phyloP scores from a whole-genome alignment of 1,139 yeast species.

The Pichia sp. region DNA sequence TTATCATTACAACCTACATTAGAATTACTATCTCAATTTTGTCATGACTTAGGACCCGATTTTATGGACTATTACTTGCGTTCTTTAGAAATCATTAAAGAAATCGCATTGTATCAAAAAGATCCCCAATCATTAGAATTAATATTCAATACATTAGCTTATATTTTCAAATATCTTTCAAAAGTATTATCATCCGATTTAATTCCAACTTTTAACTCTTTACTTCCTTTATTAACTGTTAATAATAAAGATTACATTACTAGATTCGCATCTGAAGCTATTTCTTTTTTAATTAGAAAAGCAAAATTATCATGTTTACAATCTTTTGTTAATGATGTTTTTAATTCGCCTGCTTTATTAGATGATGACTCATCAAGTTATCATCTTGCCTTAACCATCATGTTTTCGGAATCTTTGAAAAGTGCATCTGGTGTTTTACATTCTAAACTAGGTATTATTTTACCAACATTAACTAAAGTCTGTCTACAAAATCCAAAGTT shows the following conservation, averaged over 20 bases:
- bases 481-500: constrained; percentile 29
- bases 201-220: constrained; percentile 56
- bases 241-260: constrained; percentile 57
- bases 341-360: constrained; percentile 27
- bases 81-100: constrained; percentile 47
- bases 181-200: constrained; percentile 57
- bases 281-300: constrained; percentile 77
- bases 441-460: constrained; percentile 54
- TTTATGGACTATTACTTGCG: constrained; percentile 63
- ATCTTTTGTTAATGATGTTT: constrained; percentile 44
- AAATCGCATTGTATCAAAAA: constrained; percentile 44
- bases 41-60: constrained; percentile 91
- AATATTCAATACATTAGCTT: constrained; percentile 81
- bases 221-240: constrained; percentile 57
- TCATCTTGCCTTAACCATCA: constrained; percentile 48
- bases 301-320: constrained; percentile 46
- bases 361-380: constrained; percentile 34
- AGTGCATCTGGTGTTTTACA: constrained; percentile 70
- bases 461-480: constrained; percentile 40
- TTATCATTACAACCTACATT: constrained; percentile 74
- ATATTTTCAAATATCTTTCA: constrained; percentile 80
- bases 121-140: constrained; percentile 73
- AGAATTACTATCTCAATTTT: constrained; percentile 77
- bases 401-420: constrained; percentile 70
- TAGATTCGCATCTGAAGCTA: constrained; percentile 84